phyloP scores from a whole-genome alignment of 2,329 filamentous ascomycete genomes.

The Verticillium nubilum region DNA sequence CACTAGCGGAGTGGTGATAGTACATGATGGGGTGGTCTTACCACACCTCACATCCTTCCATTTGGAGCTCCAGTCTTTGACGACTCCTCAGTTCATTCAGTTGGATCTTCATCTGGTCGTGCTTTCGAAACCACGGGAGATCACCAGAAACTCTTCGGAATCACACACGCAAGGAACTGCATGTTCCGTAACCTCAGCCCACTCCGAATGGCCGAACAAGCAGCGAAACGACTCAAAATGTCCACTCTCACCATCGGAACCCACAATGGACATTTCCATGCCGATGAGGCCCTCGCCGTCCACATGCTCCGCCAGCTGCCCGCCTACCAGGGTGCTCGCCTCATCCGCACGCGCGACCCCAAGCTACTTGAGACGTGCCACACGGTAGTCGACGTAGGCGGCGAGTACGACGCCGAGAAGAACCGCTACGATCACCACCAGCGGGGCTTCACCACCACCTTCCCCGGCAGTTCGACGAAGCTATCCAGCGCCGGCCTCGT shows the following conservation, averaged over 20 bases:
- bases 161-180: slow-evolving; percentile 5
- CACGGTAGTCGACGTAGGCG: slow-evolving; percentile 96
- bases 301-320: slow-evolving; percentile 91
- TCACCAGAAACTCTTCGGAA: not conserved
- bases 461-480: slow-evolving; percentile 79
- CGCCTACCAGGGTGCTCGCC: slow-evolving; percentile 64
- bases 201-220: slow-evolving; percentile 58
- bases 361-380: slow-evolving; percentile 74
- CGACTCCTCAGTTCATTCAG: not conserved
- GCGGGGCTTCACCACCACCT: slow-evolving; percentile 79
- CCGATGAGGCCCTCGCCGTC: slow-evolving; percentile 94
- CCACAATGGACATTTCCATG: slow-evolving; percentile 98
- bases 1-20: not conserved
- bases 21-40: not conserved
- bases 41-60: not conserved
- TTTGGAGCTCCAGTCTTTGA: not conserved
- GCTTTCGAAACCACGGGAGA: not conserved
- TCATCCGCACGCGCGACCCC: slow-evolving; percentile 85
- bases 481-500: slow-evolving; percentile 91
- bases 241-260: slow-evolving; percentile 65
- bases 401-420: slow-evolving; percentile 72
- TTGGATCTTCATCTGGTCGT: not conserved
- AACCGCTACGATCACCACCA: slow-evolving; percentile 97
- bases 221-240: slow-evolving; percentile 81
- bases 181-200: slow-evolving; percentile 36